phyloP scores from a whole-genome alignment of 768 basidiomycete genomes.

The Leccinum truebloodii region DNA sequence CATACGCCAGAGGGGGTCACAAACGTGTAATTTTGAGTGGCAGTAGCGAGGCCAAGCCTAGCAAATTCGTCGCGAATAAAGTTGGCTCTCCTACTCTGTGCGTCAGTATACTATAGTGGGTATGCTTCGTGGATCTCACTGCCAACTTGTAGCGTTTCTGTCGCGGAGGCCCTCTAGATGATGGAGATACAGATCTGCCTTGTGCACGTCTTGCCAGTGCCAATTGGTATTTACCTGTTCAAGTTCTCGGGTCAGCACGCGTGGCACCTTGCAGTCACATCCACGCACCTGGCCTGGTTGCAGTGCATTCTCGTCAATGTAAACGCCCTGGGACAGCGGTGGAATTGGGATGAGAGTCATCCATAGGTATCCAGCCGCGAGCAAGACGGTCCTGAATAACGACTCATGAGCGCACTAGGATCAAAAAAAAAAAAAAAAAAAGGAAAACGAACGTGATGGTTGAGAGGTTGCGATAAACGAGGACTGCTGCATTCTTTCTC shows the following conservation, averaged over 20 bases:
- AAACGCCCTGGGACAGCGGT: slow-evolving; percentile 63
- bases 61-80: slow-evolving; percentile 65
- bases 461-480: slow-evolving; percentile 37
- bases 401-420: slow-evolving; percentile 2
- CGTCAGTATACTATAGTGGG: slow-evolving; percentile 2
- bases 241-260: slow-evolving; percentile 8
- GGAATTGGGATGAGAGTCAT: slow-evolving; percentile 73
- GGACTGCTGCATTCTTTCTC: slow-evolving; percentile 38
- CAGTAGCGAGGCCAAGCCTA: slow-evolving; percentile 71
- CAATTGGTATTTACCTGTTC: slow-evolving; percentile 91
- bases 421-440: background rate
- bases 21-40: slow-evolving; percentile 70
- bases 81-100: slow-evolving; percentile 56
- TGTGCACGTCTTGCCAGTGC: slow-evolving; percentile 88
- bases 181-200: slow-evolving; percentile 79
- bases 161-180: slow-evolving; percentile 64
- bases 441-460: slow-evolving; percentile 29
- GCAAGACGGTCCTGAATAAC: slow-evolving; percentile 50
- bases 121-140: slow-evolving; percentile 52
- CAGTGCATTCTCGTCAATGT: slow-evolving; percentile 95
- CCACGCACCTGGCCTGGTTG: slow-evolving; percentile 81
- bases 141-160: slow-evolving; percentile 62
- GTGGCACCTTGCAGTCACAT: background rate
- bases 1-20: slow-evolving; percentile 50
- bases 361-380: slow-evolving; percentile 77